A percentile compares a stretch with the other conserved stretches of the same genome.
These are phyloP conservation scores for Penicillium sp. DNA, from an alignment of 2,329 filamentous ascomycete genomes.

Conservation along the genomic window DNA sequence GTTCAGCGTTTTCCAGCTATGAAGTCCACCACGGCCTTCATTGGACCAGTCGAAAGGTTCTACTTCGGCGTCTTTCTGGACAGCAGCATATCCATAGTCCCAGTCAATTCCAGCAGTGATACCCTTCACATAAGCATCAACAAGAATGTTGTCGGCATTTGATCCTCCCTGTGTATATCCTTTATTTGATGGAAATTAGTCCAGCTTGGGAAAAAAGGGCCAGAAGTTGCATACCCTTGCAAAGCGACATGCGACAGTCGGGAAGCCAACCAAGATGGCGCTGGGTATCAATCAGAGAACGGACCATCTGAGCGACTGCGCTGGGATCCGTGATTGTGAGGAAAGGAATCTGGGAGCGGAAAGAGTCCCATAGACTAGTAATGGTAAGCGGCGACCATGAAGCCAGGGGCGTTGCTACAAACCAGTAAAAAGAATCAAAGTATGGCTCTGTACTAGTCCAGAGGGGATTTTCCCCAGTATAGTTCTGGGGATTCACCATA, in stretches of 20 bases:
- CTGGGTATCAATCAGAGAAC: constrained; percentile 71
- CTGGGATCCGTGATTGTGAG: constrained; percentile 66
- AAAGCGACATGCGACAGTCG: constrained; percentile 72
- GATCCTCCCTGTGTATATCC: constrained; percentile 73
- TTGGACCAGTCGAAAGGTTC: constrained; percentile 70
- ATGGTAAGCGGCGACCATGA: constrained; percentile 10
- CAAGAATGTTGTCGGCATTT: constrained; percentile 68
- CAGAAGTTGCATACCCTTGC: constrained; percentile 46
- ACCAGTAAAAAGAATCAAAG: constrained; percentile 74
- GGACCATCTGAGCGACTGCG: constrained; percentile 64
- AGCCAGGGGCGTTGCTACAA: background rate
- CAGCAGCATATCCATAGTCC: constrained; percentile 66
- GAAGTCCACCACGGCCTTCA: constrained; percentile 68
- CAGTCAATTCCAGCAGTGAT: constrained; percentile 64
- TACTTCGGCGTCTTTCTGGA: constrained; percentile 69
- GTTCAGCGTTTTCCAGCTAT: constrained; percentile 68
- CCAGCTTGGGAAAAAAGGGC: background rate
- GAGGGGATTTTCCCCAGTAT: constrained; percentile 69
- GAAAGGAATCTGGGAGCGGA: constrained; percentile 68
- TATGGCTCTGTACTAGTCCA: constrained; percentile 68
- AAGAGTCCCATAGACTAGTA: constrained; percentile 65
- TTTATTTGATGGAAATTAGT: constrained; percentile 2
- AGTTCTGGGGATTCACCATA: constrained; percentile 71
- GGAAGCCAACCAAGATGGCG: constrained; percentile 70
- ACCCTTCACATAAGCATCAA: constrained; percentile 69